Evolutionary conservation across 2,329 filamentous ascomycete species (phyloP).

Genomic region (Zopfia rhizophila): DNA sequence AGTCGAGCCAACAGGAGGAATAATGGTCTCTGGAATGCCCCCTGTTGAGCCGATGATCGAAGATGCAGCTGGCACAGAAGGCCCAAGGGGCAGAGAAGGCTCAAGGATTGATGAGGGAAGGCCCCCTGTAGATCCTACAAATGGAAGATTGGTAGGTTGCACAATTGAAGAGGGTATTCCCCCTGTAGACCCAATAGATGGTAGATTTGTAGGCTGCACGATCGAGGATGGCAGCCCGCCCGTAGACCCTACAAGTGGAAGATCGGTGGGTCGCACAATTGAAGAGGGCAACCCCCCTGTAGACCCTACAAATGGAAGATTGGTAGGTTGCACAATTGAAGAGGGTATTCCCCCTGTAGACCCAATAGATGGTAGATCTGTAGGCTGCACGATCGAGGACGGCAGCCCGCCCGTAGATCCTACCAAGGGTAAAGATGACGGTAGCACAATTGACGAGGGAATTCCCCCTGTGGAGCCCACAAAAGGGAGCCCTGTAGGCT

Average conservation of each 20-base stretch:
- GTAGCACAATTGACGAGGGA: conserved; percentile 13
- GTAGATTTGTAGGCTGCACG: conserved; percentile 32
- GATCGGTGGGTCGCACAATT: conserved; percentile 1
- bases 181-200: conserved; percentile 3
- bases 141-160: background rate
- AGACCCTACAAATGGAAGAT: conserved; percentile 11
- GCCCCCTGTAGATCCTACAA: conserved; percentile 12
- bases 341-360: conserved; percentile 8
- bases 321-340: conserved; percentile 8
- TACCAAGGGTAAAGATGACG: conserved; percentile 3
- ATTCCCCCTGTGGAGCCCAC: conserved; percentile 17
- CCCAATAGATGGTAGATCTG: conserved; percentile 7
- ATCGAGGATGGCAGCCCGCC: conserved; percentile 30
- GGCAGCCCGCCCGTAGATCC: conserved; percentile 34
- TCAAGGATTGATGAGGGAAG: conserved; percentile 24
- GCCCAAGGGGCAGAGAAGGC: conserved; percentile 21
- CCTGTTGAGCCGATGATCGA: conserved; percentile 17
- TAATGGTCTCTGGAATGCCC: conserved; percentile 12
- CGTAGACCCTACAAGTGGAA: conserved; percentile 29
- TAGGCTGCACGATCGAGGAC: conserved; percentile 32
- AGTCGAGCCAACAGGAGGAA: conserved; percentile 15
- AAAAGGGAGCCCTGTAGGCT: conserved; percentile 13
- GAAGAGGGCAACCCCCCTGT: conserved; percentile 4
- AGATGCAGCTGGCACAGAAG: conserved; percentile 1
- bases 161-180: conserved; percentile 5